Conservation (phyloP, 2,329 filamentous ascomycete species). For the Paraphaeosphaeria minitans region DNA sequence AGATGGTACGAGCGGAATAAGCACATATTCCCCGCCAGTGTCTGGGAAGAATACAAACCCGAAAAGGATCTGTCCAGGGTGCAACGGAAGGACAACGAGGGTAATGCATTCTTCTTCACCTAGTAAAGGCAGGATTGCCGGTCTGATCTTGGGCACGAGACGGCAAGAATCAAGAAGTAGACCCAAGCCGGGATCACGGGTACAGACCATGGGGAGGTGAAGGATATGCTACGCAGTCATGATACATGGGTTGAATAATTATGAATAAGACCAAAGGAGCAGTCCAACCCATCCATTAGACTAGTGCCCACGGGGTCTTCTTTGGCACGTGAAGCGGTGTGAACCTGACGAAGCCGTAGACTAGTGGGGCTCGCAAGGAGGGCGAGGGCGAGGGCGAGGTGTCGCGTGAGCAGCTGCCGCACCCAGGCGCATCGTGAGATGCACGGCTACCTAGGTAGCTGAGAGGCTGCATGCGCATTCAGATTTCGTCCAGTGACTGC, state of each 20-base stretch:
- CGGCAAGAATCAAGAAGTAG: too few species aligned
- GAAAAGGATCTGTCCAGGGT: slow-evolving; percentile 81
- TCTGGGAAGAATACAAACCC: slow-evolving; percentile 94
- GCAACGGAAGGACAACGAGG: slow-evolving; percentile 80
- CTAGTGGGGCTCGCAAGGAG: slow-evolving; percentile 6
- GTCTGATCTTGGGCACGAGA: slow-evolving; percentile 2
- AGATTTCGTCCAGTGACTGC: slow-evolving; percentile 11
- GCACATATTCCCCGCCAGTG: slow-evolving; percentile 94
- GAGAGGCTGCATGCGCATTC: slow-evolving; percentile 5
- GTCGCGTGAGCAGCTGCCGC: slow-evolving; percentile 34
- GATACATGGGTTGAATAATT: background rate
- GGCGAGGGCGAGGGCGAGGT: slow-evolving; percentile 12
- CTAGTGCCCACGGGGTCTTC: slow-evolving; percentile 16
- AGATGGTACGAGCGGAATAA: slow-evolving; percentile 98
- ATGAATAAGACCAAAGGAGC: background rate
- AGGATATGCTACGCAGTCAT: background rate
- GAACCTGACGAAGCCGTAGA: slow-evolving; percentile 11
- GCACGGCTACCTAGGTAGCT: slow-evolving; percentile 2
- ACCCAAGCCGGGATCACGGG: too few species aligned
- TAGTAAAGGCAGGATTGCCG: slow-evolving; percentile 9
- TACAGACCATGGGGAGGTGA: background rate
- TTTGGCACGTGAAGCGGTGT: slow-evolving; percentile 33
- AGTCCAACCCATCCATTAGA: background rate
- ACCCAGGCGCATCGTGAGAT: slow-evolving; percentile 9
- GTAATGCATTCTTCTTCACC: slow-evolving; percentile 83